Percentiles rank a stretch among this genome's conserved stretches.
Evolutionary conservation across 2,329 filamentous ascomycete species (phyloP).

Genomic region (Xylariomycetidae sp.): DNA sequence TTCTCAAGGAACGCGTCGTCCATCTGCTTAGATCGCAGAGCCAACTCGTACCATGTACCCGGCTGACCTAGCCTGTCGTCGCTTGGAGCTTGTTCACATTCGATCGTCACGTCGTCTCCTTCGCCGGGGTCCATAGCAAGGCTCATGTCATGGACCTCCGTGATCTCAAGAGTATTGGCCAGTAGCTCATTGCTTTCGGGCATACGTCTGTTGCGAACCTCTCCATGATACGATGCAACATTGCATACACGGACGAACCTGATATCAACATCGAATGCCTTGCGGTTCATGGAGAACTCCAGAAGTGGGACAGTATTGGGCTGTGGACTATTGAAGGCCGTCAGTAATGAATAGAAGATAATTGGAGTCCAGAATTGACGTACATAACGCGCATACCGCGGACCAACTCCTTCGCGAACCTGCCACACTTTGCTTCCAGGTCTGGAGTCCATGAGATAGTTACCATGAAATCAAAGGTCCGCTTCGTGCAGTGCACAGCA

Average conservation of each 20-base stretch:
- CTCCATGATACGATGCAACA: slow-evolving; percentile 12
- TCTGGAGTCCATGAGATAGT: slow-evolving; percentile 13
- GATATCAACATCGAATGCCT: slow-evolving; percentile 13
- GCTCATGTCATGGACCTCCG: slow-evolving; percentile 23
- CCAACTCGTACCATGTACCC: slow-evolving; percentile 1
- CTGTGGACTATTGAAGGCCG: too few species aligned
- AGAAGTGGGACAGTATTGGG: slow-evolving; percentile 5
- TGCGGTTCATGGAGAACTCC: slow-evolving; percentile 16
- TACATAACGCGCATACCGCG: slow-evolving; percentile 20
- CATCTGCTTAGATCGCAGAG: background rate
- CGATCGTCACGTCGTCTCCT: slow-evolving; percentile 4
- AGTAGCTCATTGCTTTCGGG: background rate
- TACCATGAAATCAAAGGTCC: slow-evolving; percentile 23
- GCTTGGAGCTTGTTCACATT: slow-evolving; percentile 4
- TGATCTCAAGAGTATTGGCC: slow-evolving; percentile 17
- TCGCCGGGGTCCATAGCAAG: background rate
- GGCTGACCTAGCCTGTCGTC: slow-evolving; percentile 6
- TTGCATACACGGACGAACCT: slow-evolving; percentile 18
- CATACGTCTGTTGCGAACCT: background rate
- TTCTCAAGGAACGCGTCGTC: background rate
- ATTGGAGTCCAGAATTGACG: slow-evolving; percentile 5
- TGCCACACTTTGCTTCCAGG: slow-evolving; percentile 11
- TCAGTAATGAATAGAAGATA: too few species aligned
- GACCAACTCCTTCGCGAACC: slow-evolving; percentile 20
- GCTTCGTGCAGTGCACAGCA: slow-evolving; percentile 21